Evolutionary conservation across 768 basidiomycete genomes (phyloP), one percentile per base, ranked within the genome.

Genomic region (Termitomyces sp.): DNA sequence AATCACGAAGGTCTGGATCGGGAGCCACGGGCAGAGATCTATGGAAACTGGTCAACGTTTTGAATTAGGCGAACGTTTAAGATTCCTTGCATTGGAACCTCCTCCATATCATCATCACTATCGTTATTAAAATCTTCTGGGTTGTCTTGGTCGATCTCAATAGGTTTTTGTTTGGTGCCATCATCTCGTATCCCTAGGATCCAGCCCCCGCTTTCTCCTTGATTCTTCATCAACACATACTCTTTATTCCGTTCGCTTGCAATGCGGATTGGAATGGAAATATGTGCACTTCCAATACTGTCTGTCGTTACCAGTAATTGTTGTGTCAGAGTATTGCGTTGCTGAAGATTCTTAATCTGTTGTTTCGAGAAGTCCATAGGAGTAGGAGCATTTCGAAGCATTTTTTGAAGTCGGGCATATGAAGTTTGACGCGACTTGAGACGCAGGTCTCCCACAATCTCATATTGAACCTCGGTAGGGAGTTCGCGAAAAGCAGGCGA

Each of bases 401-500:
- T 99, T 57, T 88, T 87, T 67, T 97, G 90, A 47, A 98, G 75
- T 4, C 97, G 90, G 34, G 85, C 86, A 74, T 95, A 89, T 9
- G 93, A 96, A 13, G 93, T 95, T 73, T 98, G 95, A 3, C 97
- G 83, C 1, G 95, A 98, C 72, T 94, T 95, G 58, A 97, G 78
- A 3, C 97, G 86, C 50, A 98, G 78, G 75, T 99, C 97, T 55
- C 96, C 95, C 36, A 98, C 87, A 63, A 99, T 96, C 75, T 99
- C 97, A 73, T 98, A 99, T 66, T 99, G 94, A 22, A 97, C 86
- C 70, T 98, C 95, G 0, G 93, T 96, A 2, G 97, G 95, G 3
- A 98, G 83, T 61, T 93, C 91, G 24, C 88, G 84, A 70, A 99
- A 99, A 20, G 88, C 92, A 5, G 92, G 82, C 2, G 95, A 95